Conservation (phyloP, 2,329 filamentous ascomycete genomes). For the Colletotrichum sp. region DNA sequence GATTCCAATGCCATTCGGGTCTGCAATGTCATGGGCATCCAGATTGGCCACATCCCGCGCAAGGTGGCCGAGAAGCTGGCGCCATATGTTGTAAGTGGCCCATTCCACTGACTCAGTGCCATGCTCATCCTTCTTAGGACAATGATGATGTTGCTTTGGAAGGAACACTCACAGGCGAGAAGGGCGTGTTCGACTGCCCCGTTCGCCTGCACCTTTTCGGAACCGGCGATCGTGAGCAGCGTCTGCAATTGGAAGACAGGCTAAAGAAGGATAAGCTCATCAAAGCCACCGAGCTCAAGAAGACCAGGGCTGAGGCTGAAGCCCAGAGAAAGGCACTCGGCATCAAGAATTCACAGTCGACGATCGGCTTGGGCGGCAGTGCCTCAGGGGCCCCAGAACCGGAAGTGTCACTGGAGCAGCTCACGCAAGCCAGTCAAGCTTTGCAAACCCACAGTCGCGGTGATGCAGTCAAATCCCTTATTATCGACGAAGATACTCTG, state of each 20-base stretch:
- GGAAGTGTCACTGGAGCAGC: constrained; percentile 61
- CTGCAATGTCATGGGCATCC: constrained; percentile 74
- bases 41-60: constrained; percentile 81
- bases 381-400: constrained; percentile 31
- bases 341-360: constrained; percentile 42
- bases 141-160: constrained; percentile 67
- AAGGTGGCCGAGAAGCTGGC: constrained; percentile 74
- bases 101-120: neutral
- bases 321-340: constrained; percentile 51
- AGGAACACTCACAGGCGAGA: constrained; percentile 70
- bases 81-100: constrained; percentile 66
- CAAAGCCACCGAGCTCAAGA: constrained; percentile 59
- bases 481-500: constrained; percentile 73
- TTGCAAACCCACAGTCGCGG: constrained; percentile 71
- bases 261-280: constrained; percentile 72
- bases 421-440: constrained; percentile 69
- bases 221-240: constrained; percentile 58
- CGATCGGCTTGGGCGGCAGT: constrained; percentile 37
- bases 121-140: constrained; percentile 48
- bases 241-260: constrained; percentile 59
- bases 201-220: constrained; percentile 74
- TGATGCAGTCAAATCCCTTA: constrained; percentile 72
- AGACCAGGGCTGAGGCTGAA: constrained; percentile 59
- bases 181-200: constrained; percentile 74
- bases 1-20: constrained; percentile 81